phyloP scores from a whole-genome alignment of 441 rosid genomes.

The Adansonia rubrostipa region DNA sequence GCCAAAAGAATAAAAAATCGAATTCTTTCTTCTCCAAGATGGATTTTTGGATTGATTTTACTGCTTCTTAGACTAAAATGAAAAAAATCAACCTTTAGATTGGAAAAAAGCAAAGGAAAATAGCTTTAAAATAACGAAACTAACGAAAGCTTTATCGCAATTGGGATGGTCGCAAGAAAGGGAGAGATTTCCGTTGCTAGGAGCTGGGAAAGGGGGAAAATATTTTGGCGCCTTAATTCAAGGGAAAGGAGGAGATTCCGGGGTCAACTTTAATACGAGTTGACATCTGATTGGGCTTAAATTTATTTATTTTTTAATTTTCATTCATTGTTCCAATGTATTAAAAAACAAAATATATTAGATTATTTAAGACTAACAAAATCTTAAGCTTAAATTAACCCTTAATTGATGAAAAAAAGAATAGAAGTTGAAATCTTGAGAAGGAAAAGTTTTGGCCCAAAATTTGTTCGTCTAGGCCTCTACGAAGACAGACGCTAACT shows the following conservation, averaged over 20 bases:
- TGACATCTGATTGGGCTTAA: not conserved
- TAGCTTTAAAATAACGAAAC: not conserved
- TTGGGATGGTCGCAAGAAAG: not conserved
- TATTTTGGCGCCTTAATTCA: slow-evolving; percentile 24
- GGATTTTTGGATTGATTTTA: not conserved
- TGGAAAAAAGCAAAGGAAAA: not conserved
- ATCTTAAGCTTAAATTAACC: not conserved
- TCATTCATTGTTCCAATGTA: not conserved
- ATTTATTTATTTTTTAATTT: not conserved
- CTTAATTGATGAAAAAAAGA: not conserved
- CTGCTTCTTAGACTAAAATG: not conserved
- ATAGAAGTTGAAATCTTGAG: not conserved
- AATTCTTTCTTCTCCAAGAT: not conserved
- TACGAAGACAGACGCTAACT: not conserved
- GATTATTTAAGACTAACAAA: not conserved
- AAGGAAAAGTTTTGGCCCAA: not conserved
- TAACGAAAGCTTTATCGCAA: not conserved
- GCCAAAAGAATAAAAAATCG: not conserved
- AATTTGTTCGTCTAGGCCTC: not conserved
- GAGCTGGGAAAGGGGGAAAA: not conserved
- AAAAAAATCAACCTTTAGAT: not conserved
- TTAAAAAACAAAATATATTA: not conserved
- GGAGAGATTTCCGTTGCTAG: slow-evolving; percentile 18
- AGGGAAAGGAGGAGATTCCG: not conserved
- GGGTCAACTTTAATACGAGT: not conserved